Base-by-base conservation (phyloP, 768 basidiomycete genomes). In the Agaricus bisporus region DNA sequence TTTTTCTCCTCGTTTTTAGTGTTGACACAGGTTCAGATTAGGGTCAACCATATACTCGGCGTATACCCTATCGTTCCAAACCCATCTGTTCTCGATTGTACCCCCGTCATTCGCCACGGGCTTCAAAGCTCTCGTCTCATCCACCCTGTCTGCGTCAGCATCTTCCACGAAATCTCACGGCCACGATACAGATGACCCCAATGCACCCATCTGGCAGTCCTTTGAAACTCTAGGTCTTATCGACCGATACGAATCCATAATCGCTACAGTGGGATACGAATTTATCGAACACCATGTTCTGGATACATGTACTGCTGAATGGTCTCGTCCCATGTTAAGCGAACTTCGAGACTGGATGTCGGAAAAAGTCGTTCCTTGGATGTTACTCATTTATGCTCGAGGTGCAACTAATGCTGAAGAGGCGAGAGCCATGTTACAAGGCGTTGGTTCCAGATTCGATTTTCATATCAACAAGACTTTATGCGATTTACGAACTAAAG, bases 391-490 rank as follows among this genome's bases (percentile, higher is more conserved):
- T 41, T 93, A 90, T 60, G 90, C 87, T 0, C 73, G 82, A 61
- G 79, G 80, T 10, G 83, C 83, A 29, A 72, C 75, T 37, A 82
- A 62, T 58, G 81, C 81, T 58, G 81, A 88, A 54, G 84, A 93
- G 67, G 81, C 87, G 29, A 73, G 83, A 62, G 66, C 75, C 35
- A 77, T 88, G 82, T 69, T 95, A 48, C 80, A 84, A 61, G 86
- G 86, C 2, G 82, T 91, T 12, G 86, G 88, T 20, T 82, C 86
- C 1, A 74, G 90, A 41, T 89, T 98, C 62, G 95, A 98, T 60
- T 95, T 92, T 60, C 90, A 95, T 59, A 83, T 98, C 61, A 89
- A 91, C 68, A 95, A 94, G 66, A 91, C 87, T 2, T 71, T 98
- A 22, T 91, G 88, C 63, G 89, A 94, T 65, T 70, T 95, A 49